A percentile compares a stretch with the other conserved stretches of the same genome.
phyloP scores from a whole-genome alignment of 352 stramenopile species.

The Phytophthora citrophthora region DNA sequence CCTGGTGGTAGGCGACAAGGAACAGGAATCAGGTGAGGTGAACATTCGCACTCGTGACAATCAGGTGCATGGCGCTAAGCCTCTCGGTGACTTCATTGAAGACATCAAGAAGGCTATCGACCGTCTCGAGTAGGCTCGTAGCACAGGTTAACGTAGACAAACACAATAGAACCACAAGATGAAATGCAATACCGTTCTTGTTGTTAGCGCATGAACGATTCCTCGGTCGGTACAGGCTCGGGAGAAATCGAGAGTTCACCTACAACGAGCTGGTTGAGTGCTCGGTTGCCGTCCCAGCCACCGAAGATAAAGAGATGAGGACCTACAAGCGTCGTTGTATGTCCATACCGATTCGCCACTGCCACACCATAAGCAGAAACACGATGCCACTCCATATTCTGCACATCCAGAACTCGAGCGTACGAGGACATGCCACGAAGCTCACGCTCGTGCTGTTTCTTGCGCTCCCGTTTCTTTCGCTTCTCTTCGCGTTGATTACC shows the following conservation, averaged over 20 bases:
- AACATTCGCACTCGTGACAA: conserved; percentile 88
- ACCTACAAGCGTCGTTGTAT: conserved; percentile 68
- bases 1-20: conserved; percentile 80
- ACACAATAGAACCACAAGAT: conserved; percentile 32
- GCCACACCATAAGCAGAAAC: conserved; percentile 43
- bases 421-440: conserved; percentile 61
- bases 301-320: conserved; percentile 79
- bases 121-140: conserved; percentile 58
- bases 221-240: conserved; percentile 8
- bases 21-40: conserved; percentile 55
- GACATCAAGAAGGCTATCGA: conserved; percentile 63
- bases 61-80: conserved; percentile 73
- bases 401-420: conserved; percentile 62
- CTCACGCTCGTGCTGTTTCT: conserved; percentile 43
- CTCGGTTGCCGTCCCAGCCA: conserved; percentile 83
- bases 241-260: conserved; percentile 48
- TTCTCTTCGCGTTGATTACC: conserved; percentile 23
- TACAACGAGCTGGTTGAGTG: conserved; percentile 79
- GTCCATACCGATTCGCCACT: conserved; percentile 76
- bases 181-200: conserved; percentile 17
- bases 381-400: conserved; percentile 69
- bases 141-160: conserved; percentile 13
- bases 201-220: conserved; percentile 16
- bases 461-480: conserved; percentile 41
- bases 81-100: conserved; percentile 57